phyloP scores from a whole-genome alignment of 2,329 filamentous ascomycete species.

The Elsinoe ampelina region DNA sequence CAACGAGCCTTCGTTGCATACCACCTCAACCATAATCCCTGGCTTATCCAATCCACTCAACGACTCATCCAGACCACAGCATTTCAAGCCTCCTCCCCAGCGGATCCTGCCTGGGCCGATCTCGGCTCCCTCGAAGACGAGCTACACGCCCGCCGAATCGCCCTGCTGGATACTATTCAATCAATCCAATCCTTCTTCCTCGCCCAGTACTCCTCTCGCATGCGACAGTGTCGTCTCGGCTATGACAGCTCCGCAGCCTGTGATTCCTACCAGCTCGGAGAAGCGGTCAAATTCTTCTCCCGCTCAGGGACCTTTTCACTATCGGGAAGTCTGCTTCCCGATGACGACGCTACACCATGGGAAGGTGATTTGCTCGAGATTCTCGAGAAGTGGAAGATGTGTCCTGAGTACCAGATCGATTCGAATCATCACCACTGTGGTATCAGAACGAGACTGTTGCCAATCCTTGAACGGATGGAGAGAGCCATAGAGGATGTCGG shows the following conservation, averaged over 20 bases:
- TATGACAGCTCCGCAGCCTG: conserved; percentile 65
- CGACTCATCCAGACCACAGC: conserved; percentile 52
- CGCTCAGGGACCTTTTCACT: conserved; percentile 53
- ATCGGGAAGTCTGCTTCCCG: conserved; percentile 32
- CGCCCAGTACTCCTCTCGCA: conserved; percentile 56
- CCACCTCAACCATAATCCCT: conserved; percentile 53
- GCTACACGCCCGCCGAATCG: conserved; percentile 55
- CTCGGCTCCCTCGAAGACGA: conserved; percentile 63
- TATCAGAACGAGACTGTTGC: conserved; percentile 54
- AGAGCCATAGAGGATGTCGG: conserved; percentile 34
- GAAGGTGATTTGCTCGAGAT: conserved; percentile 53
- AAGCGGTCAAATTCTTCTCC: conserved; percentile 63
- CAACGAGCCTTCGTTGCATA: conserved; percentile 61
- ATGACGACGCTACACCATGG: conserved; percentile 38
- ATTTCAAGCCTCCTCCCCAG: conserved; percentile 22
- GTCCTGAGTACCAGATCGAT: conserved; percentile 65
- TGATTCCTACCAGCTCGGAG: conserved; percentile 69
- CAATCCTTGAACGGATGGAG: conserved; percentile 56
- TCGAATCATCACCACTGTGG: conserved; percentile 66
- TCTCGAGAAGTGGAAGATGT: conserved; percentile 53
- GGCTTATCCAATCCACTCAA: conserved; percentile 52
- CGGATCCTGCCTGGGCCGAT: conserved; percentile 57
- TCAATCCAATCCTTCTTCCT: conserved; percentile 63
- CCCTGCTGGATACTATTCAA: conserved; percentile 58
- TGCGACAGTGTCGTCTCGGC: conserved; percentile 60